Evolutionary conservation across 2,329 filamentous ascomycete genomes (phyloP).

Genomic region (Diplocarpon mali): DNA sequence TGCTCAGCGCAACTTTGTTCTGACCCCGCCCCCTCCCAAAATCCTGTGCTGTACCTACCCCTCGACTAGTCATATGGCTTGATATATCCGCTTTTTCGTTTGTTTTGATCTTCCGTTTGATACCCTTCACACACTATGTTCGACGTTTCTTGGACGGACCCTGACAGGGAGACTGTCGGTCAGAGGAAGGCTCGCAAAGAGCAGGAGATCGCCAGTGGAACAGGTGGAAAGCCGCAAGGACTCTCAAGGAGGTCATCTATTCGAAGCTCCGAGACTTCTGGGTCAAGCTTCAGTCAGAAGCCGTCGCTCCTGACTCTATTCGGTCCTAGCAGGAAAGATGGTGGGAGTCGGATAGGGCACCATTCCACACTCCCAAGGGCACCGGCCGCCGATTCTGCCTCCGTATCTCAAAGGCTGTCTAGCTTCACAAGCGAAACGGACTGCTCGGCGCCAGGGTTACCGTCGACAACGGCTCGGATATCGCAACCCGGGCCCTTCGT

Average conservation of each 20-base stretch:
- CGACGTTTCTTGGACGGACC: conserved; percentile 26
- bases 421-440: conserved; percentile 4
- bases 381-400: background rate
- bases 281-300: conserved; percentile 3
- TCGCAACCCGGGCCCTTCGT: conserved; percentile 1
- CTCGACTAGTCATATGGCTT: background rate
- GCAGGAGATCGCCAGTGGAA: conserved; percentile 7
- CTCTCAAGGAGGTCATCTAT: conserved; percentile 9
- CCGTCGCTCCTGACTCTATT: conserved; percentile 11
- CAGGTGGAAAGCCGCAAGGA: background rate
- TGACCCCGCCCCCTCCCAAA: no score
- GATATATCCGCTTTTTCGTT: background rate
- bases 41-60: background rate
- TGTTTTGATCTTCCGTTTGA: background rate
- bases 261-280: conserved; percentile 8
- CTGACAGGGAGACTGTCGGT: conserved; percentile 24
- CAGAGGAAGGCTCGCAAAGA: conserved; percentile 24
- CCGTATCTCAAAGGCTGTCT: conserved; percentile 2
- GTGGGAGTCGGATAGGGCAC: background rate
- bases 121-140: conserved; percentile 19
- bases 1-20: no score
- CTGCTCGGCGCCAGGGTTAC: conserved; percentile 1
- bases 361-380: background rate
- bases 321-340: conserved; percentile 2
- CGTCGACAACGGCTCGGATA: background rate